A percentile compares a stretch with the other conserved stretches of the same genome.
Evolutionary conservation across 495 filamentous ascomycete genomes (phyloP).

Genomic region (Aspergillus bertholletiae): DNA sequence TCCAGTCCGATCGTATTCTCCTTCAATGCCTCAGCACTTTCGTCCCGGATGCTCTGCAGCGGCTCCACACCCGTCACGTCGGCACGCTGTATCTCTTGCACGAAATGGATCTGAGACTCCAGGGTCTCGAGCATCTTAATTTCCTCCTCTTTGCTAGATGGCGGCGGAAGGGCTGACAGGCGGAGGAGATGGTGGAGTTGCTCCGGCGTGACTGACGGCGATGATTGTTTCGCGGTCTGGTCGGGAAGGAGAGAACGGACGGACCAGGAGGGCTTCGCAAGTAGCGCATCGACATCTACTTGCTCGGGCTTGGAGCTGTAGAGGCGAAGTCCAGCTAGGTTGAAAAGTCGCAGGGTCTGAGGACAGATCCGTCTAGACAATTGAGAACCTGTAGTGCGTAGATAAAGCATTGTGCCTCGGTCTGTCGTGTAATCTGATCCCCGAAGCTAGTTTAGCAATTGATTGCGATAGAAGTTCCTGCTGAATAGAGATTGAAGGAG

Average conservation of each 20-base stretch:
- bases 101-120: constrained; percentile 83
- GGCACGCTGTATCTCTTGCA: constrained; percentile 75
- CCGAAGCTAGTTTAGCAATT: background rate
- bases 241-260: constrained; percentile 71
- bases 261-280: constrained; percentile 80
- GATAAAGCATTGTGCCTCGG: constrained; percentile 3
- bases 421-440: background rate
- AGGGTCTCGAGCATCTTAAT: constrained; percentile 66
- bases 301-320: constrained; percentile 27
- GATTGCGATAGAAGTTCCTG: background rate
- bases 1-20: constrained; percentile 53
- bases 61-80: constrained; percentile 70
- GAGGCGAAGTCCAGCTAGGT: constrained; percentile 9
- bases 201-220: constrained; percentile 42
- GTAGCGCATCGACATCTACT: constrained; percentile 48
- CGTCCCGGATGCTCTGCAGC: constrained; percentile 75
- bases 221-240: constrained; percentile 21
- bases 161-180: constrained; percentile 81
- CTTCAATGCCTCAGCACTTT: constrained; percentile 53
- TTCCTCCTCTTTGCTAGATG: constrained; percentile 55
- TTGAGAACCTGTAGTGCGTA: constrained; percentile 16
- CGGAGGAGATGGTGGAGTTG: constrained; percentile 82
- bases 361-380: constrained; percentile 14
- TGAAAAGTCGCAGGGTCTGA: constrained; percentile 3
- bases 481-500: background rate